Base-by-base conservation (phyloP, 768 basidiomycete species). In the Suillus spraguei region DNA sequence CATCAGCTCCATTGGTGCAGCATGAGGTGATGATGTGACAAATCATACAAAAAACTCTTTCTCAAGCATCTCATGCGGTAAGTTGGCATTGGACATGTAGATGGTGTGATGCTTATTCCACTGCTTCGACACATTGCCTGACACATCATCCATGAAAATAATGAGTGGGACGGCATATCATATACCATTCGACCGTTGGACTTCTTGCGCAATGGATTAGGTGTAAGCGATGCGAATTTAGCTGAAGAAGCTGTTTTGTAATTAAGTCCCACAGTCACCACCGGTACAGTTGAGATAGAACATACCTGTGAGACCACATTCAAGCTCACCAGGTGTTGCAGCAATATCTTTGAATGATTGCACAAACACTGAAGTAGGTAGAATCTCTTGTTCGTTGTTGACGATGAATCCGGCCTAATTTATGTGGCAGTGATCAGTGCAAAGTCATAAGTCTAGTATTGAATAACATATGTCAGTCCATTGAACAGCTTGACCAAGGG, bases 31-130 rank as follows among this genome's bases (percentile, higher is more conserved):
- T 0, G 79, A 79, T 9, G 77, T 79, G 1, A 78, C 62, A 61
- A 82, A 82, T 38, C 77, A 76, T 20, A 74, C 70, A 67, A 76
- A 73, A 32, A 68, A 76, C 59, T 81, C 72, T 58, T 80, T 78
- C 3, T 78, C 70, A 0, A 81, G 66, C 11, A 80, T 67, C 35
- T 68, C 59, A 11, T 71, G 68, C 0, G 78, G 81, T 0, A 82
- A 67, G 60, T 77, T 79, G 11, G 70, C 63, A 50, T 81, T 75
- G 1, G 70, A 74, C 28, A 79, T 67, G 46, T 81, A 82, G 1
- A 77, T 72, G 53, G 80, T 81, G 69, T 70, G 75, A 61, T 83
- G 82, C 59, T 81, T 80, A 63, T 82, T 83, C 74, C 76, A 83
- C 47, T 76, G 76, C 64, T 83, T 83, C 4, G 74, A 78, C 13